Evolutionary conservation across 345 rosid species (phyloP), one percentile per base, ranked within the genome.

Genomic region (Psidium friedrichsthalianum): DNA sequence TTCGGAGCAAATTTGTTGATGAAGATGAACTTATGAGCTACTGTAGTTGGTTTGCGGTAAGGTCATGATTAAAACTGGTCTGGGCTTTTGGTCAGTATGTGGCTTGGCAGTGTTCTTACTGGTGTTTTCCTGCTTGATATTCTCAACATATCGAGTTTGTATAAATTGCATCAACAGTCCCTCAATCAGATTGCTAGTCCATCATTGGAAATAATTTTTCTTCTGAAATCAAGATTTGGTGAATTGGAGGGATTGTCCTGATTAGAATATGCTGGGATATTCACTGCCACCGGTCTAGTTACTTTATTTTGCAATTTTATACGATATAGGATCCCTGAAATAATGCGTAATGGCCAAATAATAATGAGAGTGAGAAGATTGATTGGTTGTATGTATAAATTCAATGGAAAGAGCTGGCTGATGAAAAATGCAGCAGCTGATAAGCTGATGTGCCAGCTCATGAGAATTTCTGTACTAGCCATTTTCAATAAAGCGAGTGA

Each of bases 1-100:
- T 96, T 91, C 90, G 98, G 91, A 94, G 92, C 92, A 96, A 96
- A 90, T 94, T 96, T 92, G 94, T 96, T 80, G 99, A 96, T 87
- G 83, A 91, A 4, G 99, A 96, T 88, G 99, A 96, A 88, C 96
- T 96, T 85, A 93, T 95, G 94, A 91, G 93, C 90, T 96, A 94
- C 76, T 92, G 95, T 86, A 92, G 98, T 90, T 96, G 94, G 96
- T 92, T 95, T 90, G 98, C 98, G 91, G 98, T 95, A 93, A 94
- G 94, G 25, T 69, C 36, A 18, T 69, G 47, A 69, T 69, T 88
- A 89, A 27, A 32, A 47, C 22, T 58, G 86, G 81, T 14, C 47
- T 47, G 64, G 20, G 1, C 22, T 42, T 21, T 36, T 32, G 58
- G 10, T 69, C 54, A 74, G 11, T 82, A 57, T n/a, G 27, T 51